Base-by-base conservation (phyloP, 257 asterid species). In the Penstemon barbatus region DNA sequence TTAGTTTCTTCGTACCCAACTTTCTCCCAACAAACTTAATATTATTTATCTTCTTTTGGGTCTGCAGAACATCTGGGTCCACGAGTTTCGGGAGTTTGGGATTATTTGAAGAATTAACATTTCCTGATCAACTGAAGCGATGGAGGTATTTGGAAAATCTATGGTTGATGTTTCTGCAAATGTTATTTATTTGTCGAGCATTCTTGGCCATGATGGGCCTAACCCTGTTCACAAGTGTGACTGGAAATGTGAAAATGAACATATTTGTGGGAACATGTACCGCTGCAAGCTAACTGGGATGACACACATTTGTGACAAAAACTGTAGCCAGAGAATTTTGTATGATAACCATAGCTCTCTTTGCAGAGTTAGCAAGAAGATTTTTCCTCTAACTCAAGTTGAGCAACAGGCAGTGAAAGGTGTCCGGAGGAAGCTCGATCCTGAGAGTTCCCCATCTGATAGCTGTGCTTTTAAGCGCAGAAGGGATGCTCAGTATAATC, bases 161-260 rank as follows among this genome's bases (percentile, higher is more conserved):
- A 73, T 85, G 95, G 88, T 84, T 74, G 85, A 86, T 61, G 83
- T 84, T 79, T 88, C 89, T 82, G 71, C 96, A 70, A 89, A 87
- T 77, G 97, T 91, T 80, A 83, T 94, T 83, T 94, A 75, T 77
- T 78, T 94, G 81, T 94, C 98, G 0, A 91, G 86, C 82, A 89
- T 94, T 81, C 92, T 91, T 66, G 98, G 99, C 83, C 99, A 94
- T 68, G 99, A 94, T 83, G 98, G 95, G 79, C 97, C 98, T 74
- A 83, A 75, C 75, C 85, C 81, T 55, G 87, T 84, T 74, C 99
- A 94, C 97, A 94, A 91, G 81, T 94, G 99, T 79, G 99, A 94
- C 72, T 89, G 95, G 97, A 89, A 89, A 79, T 94, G 99, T 83
- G 84, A 79, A 75, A 94, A 91, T 51, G 98, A 94, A 74, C 81